Conservation (phyloP, 495 filamentous ascomycete genomes). For the Pseudomonodictys pantanalensis region DNA sequence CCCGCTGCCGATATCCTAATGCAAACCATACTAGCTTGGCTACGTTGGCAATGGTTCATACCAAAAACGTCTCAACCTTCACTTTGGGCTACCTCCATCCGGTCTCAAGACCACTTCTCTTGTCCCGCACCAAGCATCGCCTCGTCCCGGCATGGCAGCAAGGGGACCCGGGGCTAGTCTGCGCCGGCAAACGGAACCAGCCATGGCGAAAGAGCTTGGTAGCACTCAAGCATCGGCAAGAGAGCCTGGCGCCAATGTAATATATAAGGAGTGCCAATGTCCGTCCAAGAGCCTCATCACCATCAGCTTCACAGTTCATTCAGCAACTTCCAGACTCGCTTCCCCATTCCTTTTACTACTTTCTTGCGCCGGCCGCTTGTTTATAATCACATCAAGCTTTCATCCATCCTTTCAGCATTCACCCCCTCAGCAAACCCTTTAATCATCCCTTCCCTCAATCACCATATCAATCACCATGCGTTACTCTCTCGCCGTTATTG, state of each 20-base stretch:
- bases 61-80: constrained; percentile 9
- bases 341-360: constrained; percentile 21
- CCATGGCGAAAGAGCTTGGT: constrained; percentile 15
- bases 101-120: constrained; percentile 13
- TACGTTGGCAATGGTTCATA: constrained; percentile 2
- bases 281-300: constrained; percentile 18
- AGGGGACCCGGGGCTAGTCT: constrained; percentile 9
- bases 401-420: constrained; percentile 12
- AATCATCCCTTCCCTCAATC: neutral
- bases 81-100: neutral
- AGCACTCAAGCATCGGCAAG: constrained; percentile 11
- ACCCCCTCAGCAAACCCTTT: neutral
- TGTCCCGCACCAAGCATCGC: neutral
- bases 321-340: constrained; percentile 26
- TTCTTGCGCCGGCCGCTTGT: constrained; percentile 31
- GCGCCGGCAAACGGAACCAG: neutral
- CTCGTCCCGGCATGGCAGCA: neutral
- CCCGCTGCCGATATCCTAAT: neutral
- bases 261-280: constrained; percentile 12
- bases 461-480: constrained; percentile 29
- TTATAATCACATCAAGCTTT: constrained; percentile 12
- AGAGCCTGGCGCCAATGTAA: neutral
- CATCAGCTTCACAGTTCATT: constrained; percentile 8
- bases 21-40: neutral
- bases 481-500: constrained; percentile 29